Percentiles rank a stretch among this genome's conserved stretches.
Conservation (phyloP, 371 early-diverging fungal species). For the Rhizopus microsporus region DNA sequence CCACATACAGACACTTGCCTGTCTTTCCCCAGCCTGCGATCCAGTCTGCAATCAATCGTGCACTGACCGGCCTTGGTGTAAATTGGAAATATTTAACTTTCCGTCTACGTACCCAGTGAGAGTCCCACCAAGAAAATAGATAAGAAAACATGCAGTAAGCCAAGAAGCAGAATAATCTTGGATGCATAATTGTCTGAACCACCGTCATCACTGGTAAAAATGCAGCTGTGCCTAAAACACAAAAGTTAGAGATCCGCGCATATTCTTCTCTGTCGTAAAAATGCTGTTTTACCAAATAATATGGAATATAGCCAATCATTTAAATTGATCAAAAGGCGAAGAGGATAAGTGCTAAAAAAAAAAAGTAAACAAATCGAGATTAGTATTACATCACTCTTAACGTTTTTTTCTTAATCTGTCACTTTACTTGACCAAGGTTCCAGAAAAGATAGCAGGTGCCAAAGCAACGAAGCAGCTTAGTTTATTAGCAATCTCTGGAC, state of each 20-base stretch:
- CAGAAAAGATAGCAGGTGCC: slow-evolving; percentile 59
- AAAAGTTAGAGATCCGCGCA: background rate
- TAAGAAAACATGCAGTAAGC: slow-evolving; percentile 61
- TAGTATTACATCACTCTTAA: background rate
- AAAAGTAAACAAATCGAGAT: background rate
- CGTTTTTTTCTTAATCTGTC: background rate
- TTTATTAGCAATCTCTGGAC: slow-evolving; percentile 40
- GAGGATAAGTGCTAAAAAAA: slow-evolving; percentile 31
- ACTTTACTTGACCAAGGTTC: slow-evolving; percentile 44
- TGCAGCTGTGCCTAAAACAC: slow-evolving; percentile 36
- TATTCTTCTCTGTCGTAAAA: background rate
- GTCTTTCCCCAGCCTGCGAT: slow-evolving; percentile 51
- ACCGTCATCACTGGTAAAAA: slow-evolving; percentile 54
- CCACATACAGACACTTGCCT: slow-evolving; percentile 38
- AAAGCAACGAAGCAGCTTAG: slow-evolving; percentile 57
- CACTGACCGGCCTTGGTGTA: slow-evolving; percentile 56
- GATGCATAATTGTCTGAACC: slow-evolving; percentile 34
- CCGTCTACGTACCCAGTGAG: slow-evolving; percentile 53
- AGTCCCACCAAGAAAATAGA: slow-evolving; percentile 62
- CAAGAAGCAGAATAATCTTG: slow-evolving; percentile 30
- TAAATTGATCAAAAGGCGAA: slow-evolving; percentile 31
- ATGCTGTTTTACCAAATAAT: slow-evolving; percentile 35
- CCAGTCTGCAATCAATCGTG: slow-evolving; percentile 54
- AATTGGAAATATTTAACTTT: slow-evolving; percentile 61
- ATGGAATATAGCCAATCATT: slow-evolving; percentile 26